Conservation (phyloP, 2,329 filamentous ascomycete species). For the Xylariaceae sp. region DNA sequence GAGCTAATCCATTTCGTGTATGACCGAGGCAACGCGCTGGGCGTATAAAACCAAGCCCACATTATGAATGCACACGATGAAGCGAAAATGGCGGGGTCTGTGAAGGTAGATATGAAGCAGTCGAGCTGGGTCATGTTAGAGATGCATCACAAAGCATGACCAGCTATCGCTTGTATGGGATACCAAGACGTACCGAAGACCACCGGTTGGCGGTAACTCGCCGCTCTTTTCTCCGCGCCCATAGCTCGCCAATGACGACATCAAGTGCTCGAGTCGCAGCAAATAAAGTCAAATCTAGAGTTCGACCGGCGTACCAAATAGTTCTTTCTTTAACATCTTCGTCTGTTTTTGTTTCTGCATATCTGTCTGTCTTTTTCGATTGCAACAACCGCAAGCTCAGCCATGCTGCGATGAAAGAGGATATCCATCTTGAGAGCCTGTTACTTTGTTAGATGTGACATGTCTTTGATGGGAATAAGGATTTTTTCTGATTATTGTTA, state of each 20-base stretch:
- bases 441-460: slow-evolving; percentile 17
- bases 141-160: not conserved
- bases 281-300: slow-evolving; percentile 80
- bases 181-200: slow-evolving; percentile 44
- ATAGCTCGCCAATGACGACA: slow-evolving; percentile 62
- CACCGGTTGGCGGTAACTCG: slow-evolving; percentile 42
- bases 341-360: slow-evolving; percentile 37
- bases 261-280: slow-evolving; percentile 68
- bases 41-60: slow-evolving; percentile 84
- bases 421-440: slow-evolving; percentile 54
- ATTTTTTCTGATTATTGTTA: slow-evolving; percentile 6
- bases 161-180: not conserved
- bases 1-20: slow-evolving; percentile 82
- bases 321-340: slow-evolving; percentile 26
- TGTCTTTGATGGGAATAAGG: slow-evolving; percentile 3
- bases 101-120: slow-evolving; percentile 38
- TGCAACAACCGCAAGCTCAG: slow-evolving; percentile 55
- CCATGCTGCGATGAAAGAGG: slow-evolving; percentile 57
- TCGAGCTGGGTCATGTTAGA: slow-evolving; percentile 32
- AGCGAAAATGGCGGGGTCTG: slow-evolving; percentile 70
- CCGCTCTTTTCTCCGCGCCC: slow-evolving; percentile 49
- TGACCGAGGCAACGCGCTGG: slow-evolving; percentile 63
- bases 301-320: slow-evolving; percentile 57
- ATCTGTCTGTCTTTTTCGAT: slow-evolving; percentile 46
- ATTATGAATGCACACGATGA: slow-evolving; percentile 71